A percentile compares a stretch with the other conserved stretches of the same genome.
These are phyloP conservation scores for Penicillium canariense DNA, from an alignment of 495 filamentous ascomycete genomes.

Conservation along the genomic window DNA sequence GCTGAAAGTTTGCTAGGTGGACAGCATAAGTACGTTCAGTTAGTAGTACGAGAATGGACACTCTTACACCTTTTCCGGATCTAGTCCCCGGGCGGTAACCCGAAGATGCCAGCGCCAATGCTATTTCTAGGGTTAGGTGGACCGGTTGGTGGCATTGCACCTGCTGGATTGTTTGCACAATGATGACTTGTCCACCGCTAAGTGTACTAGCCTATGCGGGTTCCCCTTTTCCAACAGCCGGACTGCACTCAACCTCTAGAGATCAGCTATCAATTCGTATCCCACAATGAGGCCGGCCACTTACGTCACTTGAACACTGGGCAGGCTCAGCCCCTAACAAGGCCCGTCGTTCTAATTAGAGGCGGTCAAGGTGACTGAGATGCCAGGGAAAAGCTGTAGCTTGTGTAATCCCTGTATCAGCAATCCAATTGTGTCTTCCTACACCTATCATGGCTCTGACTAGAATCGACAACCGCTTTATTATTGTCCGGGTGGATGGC, in stretches of 20 bases:
- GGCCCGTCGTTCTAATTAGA: not conserved
- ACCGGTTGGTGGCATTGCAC: not conserved
- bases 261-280: not conserved
- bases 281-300: not conserved
- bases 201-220: not conserved
- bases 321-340: not conserved
- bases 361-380: not conserved
- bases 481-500: no score
- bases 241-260: not conserved
- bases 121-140: not conserved
- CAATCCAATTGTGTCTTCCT: not conserved
- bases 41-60: not conserved
- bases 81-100: not conserved
- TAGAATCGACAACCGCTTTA: not conserved
- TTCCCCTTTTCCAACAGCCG: not conserved
- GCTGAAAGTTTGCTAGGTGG: no score
- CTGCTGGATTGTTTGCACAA: not conserved
- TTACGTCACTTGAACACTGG: not conserved
- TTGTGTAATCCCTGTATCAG: not conserved
- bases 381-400: not conserved
- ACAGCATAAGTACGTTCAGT: no score
- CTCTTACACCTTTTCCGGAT: no score
- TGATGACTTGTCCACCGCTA: not conserved
- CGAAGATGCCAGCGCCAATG: not conserved
- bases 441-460: not conserved